phyloP scores from a whole-genome alignment of 2,329 filamentous ascomycete species.

The Claviceps humidiphila region DNA sequence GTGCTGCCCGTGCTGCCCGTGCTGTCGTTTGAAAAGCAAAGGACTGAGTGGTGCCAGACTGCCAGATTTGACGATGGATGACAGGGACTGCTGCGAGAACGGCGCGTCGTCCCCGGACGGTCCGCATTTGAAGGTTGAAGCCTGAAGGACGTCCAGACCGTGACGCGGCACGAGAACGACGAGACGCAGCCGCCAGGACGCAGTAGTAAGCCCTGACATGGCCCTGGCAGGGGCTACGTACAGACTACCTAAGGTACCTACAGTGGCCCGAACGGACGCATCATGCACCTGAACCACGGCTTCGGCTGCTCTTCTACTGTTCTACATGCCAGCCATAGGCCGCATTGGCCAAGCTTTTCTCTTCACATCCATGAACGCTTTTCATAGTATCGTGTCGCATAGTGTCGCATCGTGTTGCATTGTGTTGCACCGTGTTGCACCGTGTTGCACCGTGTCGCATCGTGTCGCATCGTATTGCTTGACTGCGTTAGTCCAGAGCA shows the following conservation, averaged over 20 bases:
- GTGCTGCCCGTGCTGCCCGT: background rate
- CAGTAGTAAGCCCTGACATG: background rate
- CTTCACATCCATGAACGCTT: background rate
- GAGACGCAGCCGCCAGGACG: background rate
- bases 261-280: background rate
- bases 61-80: too few relatives aligned
- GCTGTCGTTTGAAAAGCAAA: background rate
- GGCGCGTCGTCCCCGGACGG: background rate
- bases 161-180: background rate
- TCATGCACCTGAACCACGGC: background rate
- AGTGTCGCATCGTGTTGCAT: background rate
- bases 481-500: background rate
- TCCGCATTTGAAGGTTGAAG: background rate
- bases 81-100: too few relatives aligned
- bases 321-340: background rate
- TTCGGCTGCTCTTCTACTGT: background rate
- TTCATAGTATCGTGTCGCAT: background rate
- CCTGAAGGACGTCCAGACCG: background rate
- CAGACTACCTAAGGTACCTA: background rate
- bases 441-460: background rate
- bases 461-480: background rate
- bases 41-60: too few relatives aligned
- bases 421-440: background rate
- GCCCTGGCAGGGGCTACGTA: background rate
- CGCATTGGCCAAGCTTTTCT: background rate